A percentile compares a stretch with the other conserved stretches of the same genome.
These are phyloP conservation scores for Nephelium lappaceum DNA, from an alignment of 345 rosid genomes.

Conservation along the genomic window DNA sequence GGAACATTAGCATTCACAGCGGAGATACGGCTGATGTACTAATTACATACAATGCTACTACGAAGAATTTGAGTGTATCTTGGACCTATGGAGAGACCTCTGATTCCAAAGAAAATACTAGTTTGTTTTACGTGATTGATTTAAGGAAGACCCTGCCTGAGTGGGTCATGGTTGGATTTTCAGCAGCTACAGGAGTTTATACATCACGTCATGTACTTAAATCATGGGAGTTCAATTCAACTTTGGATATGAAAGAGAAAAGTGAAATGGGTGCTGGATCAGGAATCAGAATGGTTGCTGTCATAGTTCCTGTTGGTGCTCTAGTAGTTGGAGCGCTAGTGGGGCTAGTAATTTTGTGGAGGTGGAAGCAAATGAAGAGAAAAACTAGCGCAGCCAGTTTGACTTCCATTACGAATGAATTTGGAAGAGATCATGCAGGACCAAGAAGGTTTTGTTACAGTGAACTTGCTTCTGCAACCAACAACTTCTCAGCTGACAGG, in stretches of 20 bases:
- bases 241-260: not conserved
- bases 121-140: not conserved
- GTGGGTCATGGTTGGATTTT: not conserved
- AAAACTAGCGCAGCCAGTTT: not conserved
- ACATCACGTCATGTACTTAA: not conserved
- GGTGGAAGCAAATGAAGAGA: not conserved
- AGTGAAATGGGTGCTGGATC: not conserved
- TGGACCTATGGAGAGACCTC: not conserved
- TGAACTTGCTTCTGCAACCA: not conserved
- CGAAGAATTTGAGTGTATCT: not conserved
- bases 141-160: not conserved
- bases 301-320: not conserved
- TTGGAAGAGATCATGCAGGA: not conserved
- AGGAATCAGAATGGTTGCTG: not conserved
- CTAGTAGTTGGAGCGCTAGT: not conserved
- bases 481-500: not conserved
- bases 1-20: not conserved
- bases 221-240: not conserved
- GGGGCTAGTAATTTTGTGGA: too few species aligned
- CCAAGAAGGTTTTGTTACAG: not conserved
- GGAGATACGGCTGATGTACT: not conserved
- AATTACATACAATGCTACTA: not conserved
- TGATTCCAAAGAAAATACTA: not conserved
- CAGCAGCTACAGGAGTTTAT: not conserved
- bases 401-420: not conserved